phyloP scores from a whole-genome alignment of 805 yeast genomes.

The Metschnikowia lochheadii region DNA sequence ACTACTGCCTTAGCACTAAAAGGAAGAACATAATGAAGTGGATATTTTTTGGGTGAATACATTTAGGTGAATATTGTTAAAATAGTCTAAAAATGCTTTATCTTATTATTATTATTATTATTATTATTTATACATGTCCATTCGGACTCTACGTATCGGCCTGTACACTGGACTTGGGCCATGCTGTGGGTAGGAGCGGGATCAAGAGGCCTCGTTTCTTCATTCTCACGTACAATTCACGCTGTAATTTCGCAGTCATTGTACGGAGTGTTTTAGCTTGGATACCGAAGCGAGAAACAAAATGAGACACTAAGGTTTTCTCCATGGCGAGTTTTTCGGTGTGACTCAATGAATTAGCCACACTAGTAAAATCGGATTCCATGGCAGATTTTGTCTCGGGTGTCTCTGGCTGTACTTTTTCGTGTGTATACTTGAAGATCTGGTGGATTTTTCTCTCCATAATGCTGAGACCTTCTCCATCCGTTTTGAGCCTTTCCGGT shows the following conservation, averaged over 20 bases:
- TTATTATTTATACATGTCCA: no score
- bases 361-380: constrained; percentile 2
- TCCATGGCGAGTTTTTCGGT: neutral
- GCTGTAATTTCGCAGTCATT: constrained; percentile 1
- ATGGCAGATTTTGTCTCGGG: neutral
- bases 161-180: neutral
- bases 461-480: constrained; percentile 18
- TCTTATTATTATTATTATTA: no score
- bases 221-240: neutral
- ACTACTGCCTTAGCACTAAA: no score
- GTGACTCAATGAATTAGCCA: constrained; percentile 3
- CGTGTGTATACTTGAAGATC: constrained; percentile 22
- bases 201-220: constrained; percentile 1
- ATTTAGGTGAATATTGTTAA: no score
- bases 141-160: neutral
- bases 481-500: constrained; percentile 18
- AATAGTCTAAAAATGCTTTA: no score
- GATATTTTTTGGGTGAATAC: no score
- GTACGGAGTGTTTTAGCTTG: neutral
- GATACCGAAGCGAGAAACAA: constrained; percentile 2
- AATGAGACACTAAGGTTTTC: neutral
- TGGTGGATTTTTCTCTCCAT: constrained; percentile 30
- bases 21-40: no score
- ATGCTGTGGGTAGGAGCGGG: neutral
- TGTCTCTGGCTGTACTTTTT: neutral